Evolutionary conservation across 768 basidiomycete genomes (phyloP).

Genomic region (Cantharellus anzutake): DNA sequence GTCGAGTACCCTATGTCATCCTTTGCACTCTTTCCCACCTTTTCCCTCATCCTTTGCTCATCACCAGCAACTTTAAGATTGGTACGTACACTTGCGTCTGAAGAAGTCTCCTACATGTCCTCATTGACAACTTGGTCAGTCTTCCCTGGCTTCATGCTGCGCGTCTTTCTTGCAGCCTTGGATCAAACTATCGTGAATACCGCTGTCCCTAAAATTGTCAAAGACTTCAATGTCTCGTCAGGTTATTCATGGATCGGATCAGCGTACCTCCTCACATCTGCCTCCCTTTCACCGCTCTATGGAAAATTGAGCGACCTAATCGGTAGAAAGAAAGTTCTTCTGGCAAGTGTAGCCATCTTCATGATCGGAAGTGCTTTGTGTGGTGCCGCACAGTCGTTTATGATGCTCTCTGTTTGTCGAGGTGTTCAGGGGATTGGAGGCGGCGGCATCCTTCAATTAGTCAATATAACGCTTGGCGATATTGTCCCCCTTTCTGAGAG

Average conservation of each 20-base stretch:
- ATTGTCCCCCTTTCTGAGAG: constrained; percentile 67
- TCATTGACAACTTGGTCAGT: neutral
- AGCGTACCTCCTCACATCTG: constrained; percentile 50
- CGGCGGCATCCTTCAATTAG: constrained; percentile 55
- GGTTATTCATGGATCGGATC: constrained; percentile 54
- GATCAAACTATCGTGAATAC: constrained; percentile 36
- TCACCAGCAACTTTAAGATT: neutral
- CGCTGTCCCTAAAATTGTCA: constrained; percentile 56
- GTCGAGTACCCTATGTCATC: constrained; percentile 1
- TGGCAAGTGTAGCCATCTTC: constrained; percentile 44
- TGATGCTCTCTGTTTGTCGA: constrained; percentile 55
- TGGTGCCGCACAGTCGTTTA: constrained; percentile 62
- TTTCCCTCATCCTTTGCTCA: neutral
- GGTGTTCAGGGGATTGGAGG: constrained; percentile 75
- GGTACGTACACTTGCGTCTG: neutral
- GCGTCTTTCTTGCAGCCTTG: constrained; percentile 22
- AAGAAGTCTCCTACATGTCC: neutral
- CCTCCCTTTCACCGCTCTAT: constrained; percentile 40
- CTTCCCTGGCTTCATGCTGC: constrained; percentile 1
- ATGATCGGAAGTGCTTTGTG: constrained; percentile 64
- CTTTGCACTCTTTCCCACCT: constrained; percentile 3
- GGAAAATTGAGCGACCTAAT: constrained; percentile 40
- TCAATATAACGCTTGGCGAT: constrained; percentile 63
- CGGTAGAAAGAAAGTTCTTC: constrained; percentile 56
- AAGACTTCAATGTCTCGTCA: constrained; percentile 27